Conservation (phyloP, 2,329 filamentous ascomycete genomes). For the Ophiostoma sp. region DNA sequence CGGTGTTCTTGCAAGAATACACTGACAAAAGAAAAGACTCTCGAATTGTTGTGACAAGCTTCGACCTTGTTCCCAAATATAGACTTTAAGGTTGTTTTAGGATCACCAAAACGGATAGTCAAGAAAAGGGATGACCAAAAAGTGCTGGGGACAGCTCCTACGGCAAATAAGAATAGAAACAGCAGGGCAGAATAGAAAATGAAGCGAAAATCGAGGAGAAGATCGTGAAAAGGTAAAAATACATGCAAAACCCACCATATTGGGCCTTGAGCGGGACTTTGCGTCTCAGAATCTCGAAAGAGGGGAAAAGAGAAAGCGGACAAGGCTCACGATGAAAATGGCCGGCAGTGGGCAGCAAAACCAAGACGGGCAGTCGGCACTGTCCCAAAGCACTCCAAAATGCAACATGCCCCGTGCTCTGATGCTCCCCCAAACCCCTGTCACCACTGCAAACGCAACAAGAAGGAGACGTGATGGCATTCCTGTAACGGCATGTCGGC, state of each 20-base stretch:
- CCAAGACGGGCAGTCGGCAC: too few species aligned
- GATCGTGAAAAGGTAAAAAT: not conserved
- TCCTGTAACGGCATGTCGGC: slow-evolving; percentile 5
- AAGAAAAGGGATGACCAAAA: not conserved
- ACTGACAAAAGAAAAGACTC: not conserved
- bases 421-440: not conserved
- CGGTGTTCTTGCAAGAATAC: not conserved
- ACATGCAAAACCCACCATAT: not conserved
- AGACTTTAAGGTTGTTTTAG: slow-evolving; percentile 22
- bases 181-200: not conserved
- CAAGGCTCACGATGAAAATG: not conserved
- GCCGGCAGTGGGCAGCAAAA: not conserved
- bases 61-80: slow-evolving; percentile 16
- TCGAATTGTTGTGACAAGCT: not conserved
- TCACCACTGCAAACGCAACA: not conserved
- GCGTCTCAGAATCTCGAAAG: not conserved
- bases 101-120: slow-evolving; percentile 20
- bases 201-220: not conserved
- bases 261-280: not conserved
- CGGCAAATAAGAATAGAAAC: not conserved
- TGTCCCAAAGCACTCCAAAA: not conserved
- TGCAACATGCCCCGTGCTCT: slow-evolving; percentile 10
- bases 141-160: not conserved
- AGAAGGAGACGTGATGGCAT: slow-evolving; percentile 1
- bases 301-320: not conserved